A percentile compares a stretch with the other conserved stretches of the same genome.
Evolutionary conservation across 768 basidiomycete species (phyloP).

Genomic region (Cubamyces sp.): DNA sequence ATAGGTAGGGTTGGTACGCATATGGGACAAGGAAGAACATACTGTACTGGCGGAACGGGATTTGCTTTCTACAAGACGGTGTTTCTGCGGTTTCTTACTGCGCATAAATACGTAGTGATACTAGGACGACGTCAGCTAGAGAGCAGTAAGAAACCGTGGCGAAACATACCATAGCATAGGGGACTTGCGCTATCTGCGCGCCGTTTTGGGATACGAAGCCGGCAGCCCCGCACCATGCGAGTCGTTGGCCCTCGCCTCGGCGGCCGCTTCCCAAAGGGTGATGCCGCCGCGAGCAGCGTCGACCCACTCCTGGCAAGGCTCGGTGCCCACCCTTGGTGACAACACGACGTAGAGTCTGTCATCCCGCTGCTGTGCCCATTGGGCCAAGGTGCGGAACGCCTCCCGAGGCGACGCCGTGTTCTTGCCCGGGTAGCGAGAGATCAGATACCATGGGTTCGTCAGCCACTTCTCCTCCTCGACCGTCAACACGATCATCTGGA

Average conservation of each 20-base stretch:
- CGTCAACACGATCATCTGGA: constrained; percentile 32
- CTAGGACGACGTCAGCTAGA: too few species aligned
- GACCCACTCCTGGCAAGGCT: constrained; percentile 27
- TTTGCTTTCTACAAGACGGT: too few species aligned
- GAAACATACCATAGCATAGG: neutral
- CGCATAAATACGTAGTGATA: too few species aligned
- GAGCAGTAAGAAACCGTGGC: too few species aligned
- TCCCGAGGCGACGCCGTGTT: constrained; percentile 20
- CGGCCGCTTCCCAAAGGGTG: constrained; percentile 29
- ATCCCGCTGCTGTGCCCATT: constrained; percentile 23
- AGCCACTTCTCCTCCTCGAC: constrained; percentile 29
- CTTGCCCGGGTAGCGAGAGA: constrained; percentile 13
- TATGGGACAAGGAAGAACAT: too few species aligned
- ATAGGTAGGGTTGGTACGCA: too few species aligned
- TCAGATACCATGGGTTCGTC: constrained; percentile 28
- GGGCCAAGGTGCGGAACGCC: constrained; percentile 22
- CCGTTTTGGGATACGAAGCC: constrained; percentile 10
- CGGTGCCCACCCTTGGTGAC: constrained; percentile 17
- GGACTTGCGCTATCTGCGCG: neutral
- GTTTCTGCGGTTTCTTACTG: too few species aligned
- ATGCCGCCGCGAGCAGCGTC: constrained; percentile 24
- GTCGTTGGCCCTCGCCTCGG: constrained; percentile 10
- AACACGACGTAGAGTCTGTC: constrained; percentile 26
- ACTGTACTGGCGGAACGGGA: too few species aligned
- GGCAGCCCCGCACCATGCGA: constrained; percentile 25